Base-by-base conservation (phyloP, 345 rosid species). In the Gossypium longicalyx region DNA sequence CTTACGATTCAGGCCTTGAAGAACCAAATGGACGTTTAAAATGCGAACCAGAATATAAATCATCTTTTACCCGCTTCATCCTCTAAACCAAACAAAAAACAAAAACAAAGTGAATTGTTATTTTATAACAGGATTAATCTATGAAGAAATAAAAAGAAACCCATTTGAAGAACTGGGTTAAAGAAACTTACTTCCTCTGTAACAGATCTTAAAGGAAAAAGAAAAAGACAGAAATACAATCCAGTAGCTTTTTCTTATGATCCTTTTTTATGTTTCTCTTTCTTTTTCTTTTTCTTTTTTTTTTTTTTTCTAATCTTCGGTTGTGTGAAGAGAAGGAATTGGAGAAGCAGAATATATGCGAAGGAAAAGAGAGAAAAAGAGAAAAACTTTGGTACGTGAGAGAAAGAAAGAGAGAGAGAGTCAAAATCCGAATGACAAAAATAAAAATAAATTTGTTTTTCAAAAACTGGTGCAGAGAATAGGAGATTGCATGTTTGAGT, bases 1-100 rank as follows among this genome's bases (percentile, higher is more conserved):
- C 93, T 90, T 71, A 94, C 97, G 93, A 86, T 85, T 94, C 97
- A 17, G 85, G 91, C 48, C 89, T 89, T 38, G 95, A 83, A 25
- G 96, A 80, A 66, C 82, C 81, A 73, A 88, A 80, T 45, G 97
- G 90, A 25, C 97, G 92, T 79, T 90, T 91, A 71, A 91, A 90
- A 84, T 91, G 98, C 56, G 94, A 78, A 61, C 85, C 89, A 34
- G 83, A 78, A 74, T 83, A 83, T 3, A 79, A 73, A 74, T 91
- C 97, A 11, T 93, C 97, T 48, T 91, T 78, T 72, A 73, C 83
- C 77, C 96, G 86, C 89, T 93, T 91, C 98, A 93, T 93, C 68
- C 91, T 87, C 67, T 77, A 62, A 54, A 72, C 60, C 12, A 20
- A 12, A 23, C 45, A 23, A 59, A 23, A 29, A 57, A 57, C 5